A percentile compares a stretch with the other conserved stretches of the same genome.
These are phyloP conservation scores for Amphicarpaea edgeworthii DNA, from an alignment of 306 rosid species.

Conservation along the genomic window DNA sequence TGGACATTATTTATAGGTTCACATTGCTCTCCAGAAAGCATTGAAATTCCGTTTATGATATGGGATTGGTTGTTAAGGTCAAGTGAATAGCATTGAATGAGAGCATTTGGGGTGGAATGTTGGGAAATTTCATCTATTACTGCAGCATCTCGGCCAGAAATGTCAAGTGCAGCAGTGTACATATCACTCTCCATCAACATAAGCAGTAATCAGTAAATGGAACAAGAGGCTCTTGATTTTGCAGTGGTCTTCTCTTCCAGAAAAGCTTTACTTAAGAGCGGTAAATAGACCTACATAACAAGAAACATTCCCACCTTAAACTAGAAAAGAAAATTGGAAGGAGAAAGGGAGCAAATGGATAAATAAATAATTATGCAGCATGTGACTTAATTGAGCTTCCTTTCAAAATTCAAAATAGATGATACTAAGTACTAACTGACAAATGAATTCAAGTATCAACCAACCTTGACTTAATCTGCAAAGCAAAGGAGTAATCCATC, in stretches of 20 bases:
- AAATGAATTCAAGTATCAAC: constrained; percentile 23
- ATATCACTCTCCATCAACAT: constrained; percentile 57
- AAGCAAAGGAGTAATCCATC: constrained; percentile 42
- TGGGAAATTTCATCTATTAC: constrained; percentile 52
- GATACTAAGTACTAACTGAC: constrained; percentile 7
- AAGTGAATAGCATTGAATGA: constrained; percentile 53
- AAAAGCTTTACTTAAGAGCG: constrained; percentile 22
- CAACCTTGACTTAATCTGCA: constrained; percentile 50
- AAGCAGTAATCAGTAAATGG: not conserved
- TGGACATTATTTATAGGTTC: constrained; percentile 41
- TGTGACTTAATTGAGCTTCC: not conserved
- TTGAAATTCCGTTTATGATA: constrained; percentile 50
- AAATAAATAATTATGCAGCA: constrained; percentile 1
- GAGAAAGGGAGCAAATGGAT: not conserved
- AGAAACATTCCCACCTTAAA: constrained; percentile 1
- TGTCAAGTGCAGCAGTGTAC: constrained; percentile 45
- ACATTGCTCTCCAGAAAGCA: constrained; percentile 50
- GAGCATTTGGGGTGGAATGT: constrained; percentile 49
- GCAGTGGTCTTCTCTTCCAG: constrained; percentile 27
- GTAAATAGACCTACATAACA: not conserved
- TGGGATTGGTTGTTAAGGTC: constrained; percentile 56
- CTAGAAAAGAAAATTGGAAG: constrained; percentile 16
- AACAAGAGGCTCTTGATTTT: constrained; percentile 16
- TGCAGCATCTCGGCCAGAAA: constrained; percentile 46
- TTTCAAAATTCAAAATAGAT: constrained; percentile 7